Percentiles rank a stretch among this genome's conserved stretches.
phyloP scores from a whole-genome alignment of 176 grass and related monocot species.

The Triticum turgidum region DNA sequence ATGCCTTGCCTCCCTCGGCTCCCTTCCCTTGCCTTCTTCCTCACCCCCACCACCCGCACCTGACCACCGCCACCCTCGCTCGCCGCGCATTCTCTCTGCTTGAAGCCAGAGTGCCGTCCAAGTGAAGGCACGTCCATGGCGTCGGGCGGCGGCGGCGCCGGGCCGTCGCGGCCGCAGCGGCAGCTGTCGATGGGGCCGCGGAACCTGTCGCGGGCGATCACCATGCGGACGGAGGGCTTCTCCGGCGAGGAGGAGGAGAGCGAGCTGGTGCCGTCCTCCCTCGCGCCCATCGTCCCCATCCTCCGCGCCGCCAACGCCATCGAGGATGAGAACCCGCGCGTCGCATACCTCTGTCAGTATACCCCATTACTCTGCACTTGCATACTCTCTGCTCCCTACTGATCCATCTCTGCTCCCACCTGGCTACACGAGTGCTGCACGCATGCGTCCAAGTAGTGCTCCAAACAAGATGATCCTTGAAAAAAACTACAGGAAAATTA shows the following conservation, averaged over 20 bases:
- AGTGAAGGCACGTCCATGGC: constrained; percentile 28
- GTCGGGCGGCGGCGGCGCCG: constrained; percentile 13
- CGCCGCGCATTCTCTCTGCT: not conserved
- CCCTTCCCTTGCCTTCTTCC: constrained; percentile 16
- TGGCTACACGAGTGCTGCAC: no score
- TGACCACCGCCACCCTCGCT: no score
- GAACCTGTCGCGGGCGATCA: constrained; percentile 35
- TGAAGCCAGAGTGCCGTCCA: not conserved
- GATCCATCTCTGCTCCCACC: no score
- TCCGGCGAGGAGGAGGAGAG: constrained; percentile 64
- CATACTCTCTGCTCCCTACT: no score
- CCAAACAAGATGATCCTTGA: no score
- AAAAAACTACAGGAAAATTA: no score
- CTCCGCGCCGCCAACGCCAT: constrained; percentile 96
- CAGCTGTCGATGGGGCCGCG: constrained; percentile 10
- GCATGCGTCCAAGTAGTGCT: no score
- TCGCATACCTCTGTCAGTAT: constrained; percentile 78
- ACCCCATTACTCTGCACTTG: no score
- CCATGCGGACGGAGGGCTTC: constrained; percentile 24
- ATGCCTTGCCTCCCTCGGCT: constrained; percentile 39
- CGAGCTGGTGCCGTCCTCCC: constrained; percentile 78
- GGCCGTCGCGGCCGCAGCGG: not conserved
- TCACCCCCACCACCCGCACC: not conserved
- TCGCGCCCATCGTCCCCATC: constrained; percentile 76
- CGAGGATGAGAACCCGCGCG: constrained; percentile 66